Evolutionary conservation across 1,284 basidiomycete genomes (phyloP), one percentile per base, ranked within the genome.

Genomic region (Tylopilus sp.): DNA sequence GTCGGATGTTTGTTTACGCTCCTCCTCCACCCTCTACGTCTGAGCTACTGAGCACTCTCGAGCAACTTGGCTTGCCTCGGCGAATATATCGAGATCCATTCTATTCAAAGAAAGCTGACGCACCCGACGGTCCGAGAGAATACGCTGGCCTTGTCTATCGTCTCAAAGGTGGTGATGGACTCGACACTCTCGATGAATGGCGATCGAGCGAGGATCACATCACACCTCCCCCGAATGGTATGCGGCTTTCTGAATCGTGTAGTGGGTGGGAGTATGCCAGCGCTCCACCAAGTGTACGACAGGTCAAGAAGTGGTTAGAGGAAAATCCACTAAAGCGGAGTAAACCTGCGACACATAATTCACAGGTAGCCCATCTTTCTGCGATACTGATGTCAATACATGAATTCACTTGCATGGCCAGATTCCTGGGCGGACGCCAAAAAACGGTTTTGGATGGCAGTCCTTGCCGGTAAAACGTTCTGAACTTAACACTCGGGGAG

Each of bases 111-210:
- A 75, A 77, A 10, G 60, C 60, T 2, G 96, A 98, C 62, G 78
- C 86, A 0, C 88, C 92, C 0, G 74, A 78, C 35, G 70, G 72
- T 13, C 72, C 86, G 0, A 77, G 84, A 58, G 88, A 93, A 65
- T 95, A 89, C 61, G 93, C 84, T 12, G 94, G 93, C 0, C 69
- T 91, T 1, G 66, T 81, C 23, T 96, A 89, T 65, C 73, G 77
- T 37, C 71, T 96, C 16, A 84, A 84, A 59, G 78, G 83, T 8
- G 78, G 78, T 2, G 69, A 71, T 33, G 79, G 80, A 8, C 66
- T 85, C 6, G 61, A 65, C 28, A 63, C 63, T 31, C 67, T 89
- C 23, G 73, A 80, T 31, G 73, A 78, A 30, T 88, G 84, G 81
- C 54, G 67, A 41, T 51, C 57, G 13, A 45, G 41, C n/a, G 52